A percentile compares a stretch with the other conserved stretches of the same genome.
Evolutionary conservation across 2,329 filamentous ascomycete genomes (phyloP).

Genomic region (Paraconiothyrium brasiliense): DNA sequence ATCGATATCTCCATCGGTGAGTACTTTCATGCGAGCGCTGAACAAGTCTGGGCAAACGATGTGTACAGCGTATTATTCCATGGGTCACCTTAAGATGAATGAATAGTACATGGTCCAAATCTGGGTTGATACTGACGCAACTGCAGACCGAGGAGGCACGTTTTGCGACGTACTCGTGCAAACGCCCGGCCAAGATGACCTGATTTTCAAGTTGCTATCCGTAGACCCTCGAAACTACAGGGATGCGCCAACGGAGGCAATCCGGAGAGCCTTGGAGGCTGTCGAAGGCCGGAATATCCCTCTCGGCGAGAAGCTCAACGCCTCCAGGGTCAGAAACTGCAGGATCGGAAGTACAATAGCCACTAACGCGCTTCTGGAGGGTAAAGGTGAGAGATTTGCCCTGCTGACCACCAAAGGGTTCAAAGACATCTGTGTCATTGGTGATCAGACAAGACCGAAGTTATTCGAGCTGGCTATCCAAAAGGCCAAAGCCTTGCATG

Average conservation of each 20-base stretch:
- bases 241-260: conserved; percentile 43
- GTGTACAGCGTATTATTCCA: background rate
- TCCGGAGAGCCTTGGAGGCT: conserved; percentile 35
- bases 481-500: conserved; percentile 31
- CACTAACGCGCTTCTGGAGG: conserved; percentile 42
- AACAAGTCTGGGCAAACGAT: background rate
- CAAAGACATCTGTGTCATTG: conserved; percentile 40
- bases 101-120: background rate
- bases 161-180: conserved; percentile 35
- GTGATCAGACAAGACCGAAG: conserved; percentile 44
- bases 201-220: conserved; percentile 42
- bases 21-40: background rate
- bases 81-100: background rate
- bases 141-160: conserved; percentile 28
- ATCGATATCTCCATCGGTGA: conserved; percentile 1
- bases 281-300: conserved; percentile 27
- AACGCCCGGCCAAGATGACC: conserved; percentile 30
- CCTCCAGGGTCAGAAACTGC: conserved; percentile 23
- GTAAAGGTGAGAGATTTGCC: conserved; percentile 41
- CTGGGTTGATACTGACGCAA: background rate
- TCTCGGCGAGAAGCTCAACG: background rate
- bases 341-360: conserved; percentile 44
- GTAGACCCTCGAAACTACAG: conserved; percentile 40
- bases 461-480: conserved; percentile 38
- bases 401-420: conserved; percentile 42